Evolutionary conservation across 306 rosid genomes (phyloP).

Genomic region (Trichosanthes cucumerina): DNA sequence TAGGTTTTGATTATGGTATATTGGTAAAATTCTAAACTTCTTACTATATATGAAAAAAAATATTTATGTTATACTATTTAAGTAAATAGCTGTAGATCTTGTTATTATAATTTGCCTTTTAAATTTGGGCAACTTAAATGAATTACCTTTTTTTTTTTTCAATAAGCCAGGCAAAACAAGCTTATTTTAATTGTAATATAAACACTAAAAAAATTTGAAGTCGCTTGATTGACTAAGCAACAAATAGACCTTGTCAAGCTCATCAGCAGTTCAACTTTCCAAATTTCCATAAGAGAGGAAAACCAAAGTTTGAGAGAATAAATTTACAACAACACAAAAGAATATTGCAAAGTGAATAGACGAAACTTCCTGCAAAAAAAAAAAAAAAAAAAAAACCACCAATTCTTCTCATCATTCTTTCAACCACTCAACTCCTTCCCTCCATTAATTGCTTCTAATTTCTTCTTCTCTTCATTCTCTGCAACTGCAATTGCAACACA

Average conservation of each 20-base stretch:
- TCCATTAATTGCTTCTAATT: not conserved
- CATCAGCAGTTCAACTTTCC: not conserved
- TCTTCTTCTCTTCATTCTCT: not conserved
- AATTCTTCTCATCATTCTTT: not conserved
- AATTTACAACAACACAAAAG: too few relatives aligned
- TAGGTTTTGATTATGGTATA: not conserved
- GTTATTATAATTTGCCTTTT: too few relatives aligned
- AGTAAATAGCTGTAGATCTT: too few relatives aligned
- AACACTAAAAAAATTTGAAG: not conserved
- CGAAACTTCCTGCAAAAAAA: not conserved
- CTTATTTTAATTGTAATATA: not conserved
- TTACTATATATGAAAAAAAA: not conserved
- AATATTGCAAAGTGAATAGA: not conserved
- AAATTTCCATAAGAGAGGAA: not conserved
- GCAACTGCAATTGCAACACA: not conserved
- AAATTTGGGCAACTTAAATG: not conserved
- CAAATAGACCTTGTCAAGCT: not conserved
- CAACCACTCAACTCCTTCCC: too few relatives aligned
- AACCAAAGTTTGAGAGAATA: too few relatives aligned
- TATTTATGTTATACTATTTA: too few relatives aligned
- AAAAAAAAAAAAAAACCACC: not conserved
- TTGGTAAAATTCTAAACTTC: not conserved
- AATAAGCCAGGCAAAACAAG: not conserved
- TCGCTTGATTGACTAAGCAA: not conserved
- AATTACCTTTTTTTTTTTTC: not conserved